These are phyloP conservation scores for Trypanosomatidae sp. DNA, from an alignment of 208 protist species.

Conservation along the genomic window DNA sequence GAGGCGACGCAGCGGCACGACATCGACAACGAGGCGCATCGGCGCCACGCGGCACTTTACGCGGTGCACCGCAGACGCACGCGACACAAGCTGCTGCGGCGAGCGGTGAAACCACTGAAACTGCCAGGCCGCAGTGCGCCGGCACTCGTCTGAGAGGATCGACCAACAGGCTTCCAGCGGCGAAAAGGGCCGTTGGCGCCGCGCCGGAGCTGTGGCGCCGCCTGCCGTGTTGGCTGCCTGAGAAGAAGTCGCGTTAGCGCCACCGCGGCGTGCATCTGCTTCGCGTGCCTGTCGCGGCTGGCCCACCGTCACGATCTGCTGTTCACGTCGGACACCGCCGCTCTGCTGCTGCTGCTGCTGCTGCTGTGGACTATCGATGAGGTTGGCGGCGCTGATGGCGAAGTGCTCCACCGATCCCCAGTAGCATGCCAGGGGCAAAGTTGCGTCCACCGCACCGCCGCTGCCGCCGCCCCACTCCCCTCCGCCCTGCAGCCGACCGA, in stretches of 20 bases:
- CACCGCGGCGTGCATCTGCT: too few species aligned
- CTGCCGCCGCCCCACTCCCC: too few species aligned
- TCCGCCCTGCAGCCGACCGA: conserved; percentile 5
- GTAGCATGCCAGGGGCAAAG: too few species aligned
- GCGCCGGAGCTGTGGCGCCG: too few species aligned
- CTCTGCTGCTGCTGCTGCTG: too few species aligned
- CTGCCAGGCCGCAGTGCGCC: conserved; percentile 9
- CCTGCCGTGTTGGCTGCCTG: too few species aligned
- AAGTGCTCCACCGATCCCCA: conserved; percentile 25
- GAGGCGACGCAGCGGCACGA: conserved; percentile 24
- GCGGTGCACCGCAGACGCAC: conserved; percentile 10
- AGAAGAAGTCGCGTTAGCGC: too few species aligned
- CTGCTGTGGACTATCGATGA: background rate
- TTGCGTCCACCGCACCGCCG: too few species aligned
- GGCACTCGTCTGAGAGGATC: conserved; percentile 22
- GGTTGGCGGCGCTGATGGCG: conserved; percentile 10
- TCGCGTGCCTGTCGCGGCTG: too few species aligned
- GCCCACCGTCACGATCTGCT: too few species aligned
- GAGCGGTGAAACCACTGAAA: conserved; percentile 18
- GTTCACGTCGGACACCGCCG: background rate
- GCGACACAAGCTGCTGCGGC: conserved; percentile 10
- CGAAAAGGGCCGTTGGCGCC: too few species aligned
- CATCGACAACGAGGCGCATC: conserved; percentile 17
- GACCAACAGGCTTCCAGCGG: conserved; percentile 32
- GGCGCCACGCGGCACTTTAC: conserved; percentile 7